Base-by-base conservation (phyloP, 2,329 filamentous ascomycete genomes). In the Sporothrix pallida region DNA sequence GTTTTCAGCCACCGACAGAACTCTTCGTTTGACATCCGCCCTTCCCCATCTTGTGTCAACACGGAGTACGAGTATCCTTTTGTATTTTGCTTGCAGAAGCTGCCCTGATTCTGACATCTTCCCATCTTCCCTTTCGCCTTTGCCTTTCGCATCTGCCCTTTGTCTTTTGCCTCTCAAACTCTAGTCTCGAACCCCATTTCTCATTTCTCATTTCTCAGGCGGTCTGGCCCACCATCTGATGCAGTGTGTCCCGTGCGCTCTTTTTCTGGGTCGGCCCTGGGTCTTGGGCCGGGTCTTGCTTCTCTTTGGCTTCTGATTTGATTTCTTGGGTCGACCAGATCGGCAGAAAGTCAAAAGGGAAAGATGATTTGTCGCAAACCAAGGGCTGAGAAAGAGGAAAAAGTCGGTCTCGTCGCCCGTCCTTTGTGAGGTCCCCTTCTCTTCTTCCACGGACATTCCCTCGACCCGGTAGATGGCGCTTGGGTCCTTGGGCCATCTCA, bases 301-400 rank as follows among this genome's bases (percentile, higher is more conserved):
- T 44, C n/a, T 69, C 46, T 52, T 20, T 52, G 31, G 31, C 2
- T 37, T 37, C 31, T 37, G 31, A 7, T 37, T 37, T 37, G 31
- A 37, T 37, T 37, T 37, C 31, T 37, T 37, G 46, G 65, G 46
- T 52, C 26, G 48, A 37, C 50, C 31, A 5, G 67, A 70, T 70
- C 67, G 67, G 50, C 67, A 52, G 20, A 70, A 67, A 37, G 31
- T 37, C 31, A 37, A 3, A 37, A 37, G 31, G 31, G 3, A 37
- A 70, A 70, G 67, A 17, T 70, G 67, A 70, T 70, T 70, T 56
- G 67, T 70, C 67, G 50, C 48, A 70, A 56, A 23, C 7, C 42
- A 46, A 31, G 17, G 23, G 44, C 62, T 46, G 62, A 23, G n/a
- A 48, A 50, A 50, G n/a, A 67, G 42, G 44, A n/a, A 50, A 23